phyloP scores from a whole-genome alignment of 23 red algal genomes.

The Gracilariopsis chorda region DNA sequence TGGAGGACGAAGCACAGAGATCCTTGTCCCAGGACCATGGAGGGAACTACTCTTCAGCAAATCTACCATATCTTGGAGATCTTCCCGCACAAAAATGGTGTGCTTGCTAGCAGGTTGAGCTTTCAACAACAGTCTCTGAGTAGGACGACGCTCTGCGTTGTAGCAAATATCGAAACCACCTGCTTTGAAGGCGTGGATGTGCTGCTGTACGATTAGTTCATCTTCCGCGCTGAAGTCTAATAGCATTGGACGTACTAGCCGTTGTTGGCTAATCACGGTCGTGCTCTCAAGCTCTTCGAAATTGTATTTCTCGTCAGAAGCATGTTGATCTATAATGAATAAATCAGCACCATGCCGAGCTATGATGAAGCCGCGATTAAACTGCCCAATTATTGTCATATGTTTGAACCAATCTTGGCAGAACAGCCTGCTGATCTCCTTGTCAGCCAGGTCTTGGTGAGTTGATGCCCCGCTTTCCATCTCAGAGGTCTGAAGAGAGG shows the following conservation, averaged over 20 bases:
- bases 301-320: constrained; percentile 95
- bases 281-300: constrained; percentile 69
- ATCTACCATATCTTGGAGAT: constrained; percentile 80
- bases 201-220: constrained; percentile 62
- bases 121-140: constrained; percentile 49
- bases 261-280: constrained; percentile 48
- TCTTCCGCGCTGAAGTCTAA: constrained; percentile 79
- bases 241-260: constrained; percentile 42
- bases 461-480: neutral
- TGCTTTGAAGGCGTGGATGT: constrained; percentile 38
- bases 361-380: constrained; percentile 92
- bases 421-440: constrained; percentile 67
- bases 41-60: constrained; percentile 29
- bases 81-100: constrained; percentile 68
- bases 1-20: constrained; percentile 24
- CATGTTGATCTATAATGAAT: constrained; percentile 98
- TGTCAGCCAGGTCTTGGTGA: constrained; percentile 38
- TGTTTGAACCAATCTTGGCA: constrained; percentile 72
- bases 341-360: constrained; percentile 45
- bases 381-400: constrained; percentile 87
- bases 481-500: neutral
- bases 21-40: neutral
- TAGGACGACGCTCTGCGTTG: constrained; percentile 20
- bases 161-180: constrained; percentile 65
- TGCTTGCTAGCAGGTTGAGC: constrained; percentile 68